Evolutionary conservation across 2,329 filamentous ascomycete species (phyloP).

Genomic region (Drechmeria coniospora): DNA sequence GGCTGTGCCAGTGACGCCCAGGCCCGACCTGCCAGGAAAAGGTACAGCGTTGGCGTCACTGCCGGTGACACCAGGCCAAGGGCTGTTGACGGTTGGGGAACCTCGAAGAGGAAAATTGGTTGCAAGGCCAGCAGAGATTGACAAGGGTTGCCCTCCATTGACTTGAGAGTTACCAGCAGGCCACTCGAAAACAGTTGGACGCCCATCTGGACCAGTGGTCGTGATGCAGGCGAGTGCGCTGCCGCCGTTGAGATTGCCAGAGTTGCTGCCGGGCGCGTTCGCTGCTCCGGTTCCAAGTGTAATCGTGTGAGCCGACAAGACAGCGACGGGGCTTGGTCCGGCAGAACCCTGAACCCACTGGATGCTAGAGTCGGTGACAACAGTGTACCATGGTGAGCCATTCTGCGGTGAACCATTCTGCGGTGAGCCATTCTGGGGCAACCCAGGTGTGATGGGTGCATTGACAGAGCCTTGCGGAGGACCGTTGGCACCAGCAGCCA

Average conservation of each 20-base stretch:
- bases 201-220: slow-evolving; percentile 9
- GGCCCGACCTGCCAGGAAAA: neutral
- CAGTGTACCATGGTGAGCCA: slow-evolving; percentile 5
- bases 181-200: slow-evolving; percentile 12
- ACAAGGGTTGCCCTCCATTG: slow-evolving; percentile 5
- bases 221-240: slow-evolving; percentile 8
- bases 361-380: slow-evolving; percentile 11
- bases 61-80: neutral
- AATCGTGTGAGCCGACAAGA: slow-evolving; percentile 10
- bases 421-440: slow-evolving; percentile 8
- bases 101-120: slow-evolving; percentile 3
- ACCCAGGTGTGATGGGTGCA: too few relatives aligned
- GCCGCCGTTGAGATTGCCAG: too few relatives aligned
- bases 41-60: neutral
- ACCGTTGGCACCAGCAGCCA: too few relatives aligned
- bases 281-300: slow-evolving; percentile 4
- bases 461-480: too few relatives aligned
- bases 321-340: slow-evolving; percentile 8
- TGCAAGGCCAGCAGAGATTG: slow-evolving; percentile 3
- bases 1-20: slow-evolving; percentile 11
- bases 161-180: slow-evolving; percentile 3
- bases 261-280: neutral
- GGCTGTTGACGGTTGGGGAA: slow-evolving; percentile 1
- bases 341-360: slow-evolving; percentile 7
- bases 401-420: neutral